Conservation (phyloP, 2,329 filamentous ascomycete genomes). For the Paraphoma sp. region DNA sequence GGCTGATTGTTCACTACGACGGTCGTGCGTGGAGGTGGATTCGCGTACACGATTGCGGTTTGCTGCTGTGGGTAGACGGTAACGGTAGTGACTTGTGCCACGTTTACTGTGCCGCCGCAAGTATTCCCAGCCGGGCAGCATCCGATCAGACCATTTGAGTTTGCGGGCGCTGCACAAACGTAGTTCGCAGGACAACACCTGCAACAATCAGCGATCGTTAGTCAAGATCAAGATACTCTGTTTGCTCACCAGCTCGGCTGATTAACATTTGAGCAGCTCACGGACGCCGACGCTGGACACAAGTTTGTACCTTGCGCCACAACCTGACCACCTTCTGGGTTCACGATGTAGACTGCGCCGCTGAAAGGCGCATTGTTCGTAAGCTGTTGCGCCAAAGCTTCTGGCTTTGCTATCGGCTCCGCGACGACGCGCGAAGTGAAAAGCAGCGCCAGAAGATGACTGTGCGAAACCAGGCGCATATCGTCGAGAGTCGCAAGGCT, state of each 20-base stretch:
- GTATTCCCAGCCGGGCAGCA: slow-evolving; percentile 46
- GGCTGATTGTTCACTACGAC: slow-evolving; percentile 30
- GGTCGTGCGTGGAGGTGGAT: slow-evolving; percentile 29
- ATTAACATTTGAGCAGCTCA: slow-evolving; percentile 52
- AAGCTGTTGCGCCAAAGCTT: slow-evolving; percentile 35
- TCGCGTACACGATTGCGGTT: slow-evolving; percentile 37
- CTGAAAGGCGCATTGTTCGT: slow-evolving; percentile 49
- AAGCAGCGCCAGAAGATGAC: slow-evolving; percentile 12
- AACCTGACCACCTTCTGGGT: slow-evolving; percentile 40
- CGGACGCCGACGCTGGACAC: slow-evolving; percentile 44
- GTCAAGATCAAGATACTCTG: background rate
- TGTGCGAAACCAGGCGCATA: slow-evolving; percentile 25
- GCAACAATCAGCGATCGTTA: background rate
- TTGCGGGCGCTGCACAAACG: slow-evolving; percentile 39
- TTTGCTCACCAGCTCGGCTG: slow-evolving; percentile 52
- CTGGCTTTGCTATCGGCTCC: slow-evolving; percentile 32
- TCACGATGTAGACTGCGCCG: slow-evolving; percentile 49
- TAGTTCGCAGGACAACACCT: slow-evolving; percentile 49
- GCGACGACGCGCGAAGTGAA: slow-evolving; percentile 24
- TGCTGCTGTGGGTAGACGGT: slow-evolving; percentile 41
- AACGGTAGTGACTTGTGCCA: slow-evolving; percentile 42
- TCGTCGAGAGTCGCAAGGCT: slow-evolving; percentile 3
- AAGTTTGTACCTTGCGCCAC: slow-evolving; percentile 41
- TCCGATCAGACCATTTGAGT: slow-evolving; percentile 43
- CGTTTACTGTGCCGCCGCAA: slow-evolving; percentile 42